Evolutionary conservation across 768 basidiomycete species (phyloP).

Genomic region (Agrocybe praecox): DNA sequence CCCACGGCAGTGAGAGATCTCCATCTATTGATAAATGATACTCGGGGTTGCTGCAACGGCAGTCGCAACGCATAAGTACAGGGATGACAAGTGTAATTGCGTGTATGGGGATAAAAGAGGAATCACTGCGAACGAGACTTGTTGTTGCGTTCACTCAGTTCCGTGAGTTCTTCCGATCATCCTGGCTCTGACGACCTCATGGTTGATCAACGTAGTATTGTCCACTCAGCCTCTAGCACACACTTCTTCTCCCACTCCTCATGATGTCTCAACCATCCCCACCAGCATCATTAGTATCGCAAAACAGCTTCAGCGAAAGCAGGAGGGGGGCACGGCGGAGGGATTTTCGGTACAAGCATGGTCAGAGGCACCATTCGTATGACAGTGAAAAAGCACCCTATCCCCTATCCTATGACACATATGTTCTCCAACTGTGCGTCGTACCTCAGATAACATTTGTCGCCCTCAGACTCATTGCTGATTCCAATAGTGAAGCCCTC

Average conservation of each 20-base stretch:
- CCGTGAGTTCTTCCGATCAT: background rate
- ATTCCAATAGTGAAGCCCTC: constrained; percentile 48
- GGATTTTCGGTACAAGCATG: constrained; percentile 67
- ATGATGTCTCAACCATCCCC: constrained; percentile 25
- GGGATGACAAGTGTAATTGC: background rate
- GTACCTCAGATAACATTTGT: constrained; percentile 3
- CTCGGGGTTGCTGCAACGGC: background rate
- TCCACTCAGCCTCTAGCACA: background rate
- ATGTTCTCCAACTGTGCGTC: constrained; percentile 69
- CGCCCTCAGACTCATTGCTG: background rate
- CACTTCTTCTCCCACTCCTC: background rate
- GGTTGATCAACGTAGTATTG: background rate
- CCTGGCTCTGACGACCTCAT: background rate
- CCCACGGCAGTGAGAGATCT: no score
- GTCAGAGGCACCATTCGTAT: constrained; percentile 66
- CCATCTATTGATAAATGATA: background rate
- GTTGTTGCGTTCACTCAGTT: background rate
- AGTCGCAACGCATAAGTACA: background rate
- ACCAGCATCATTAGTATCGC: constrained; percentile 18
- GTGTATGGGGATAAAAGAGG: background rate
- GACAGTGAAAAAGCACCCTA: constrained; percentile 81
- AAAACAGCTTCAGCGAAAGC: constrained; percentile 24
- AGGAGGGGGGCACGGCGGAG: constrained; percentile 45
- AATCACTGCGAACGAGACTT: background rate
- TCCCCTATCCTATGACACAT: constrained; percentile 70